A percentile compares a stretch with the other conserved stretches of the same genome.
Evolutionary conservation across 2,329 filamentous ascomycete species (phyloP).

Genomic region (Incumbomyces delicatus): DNA sequence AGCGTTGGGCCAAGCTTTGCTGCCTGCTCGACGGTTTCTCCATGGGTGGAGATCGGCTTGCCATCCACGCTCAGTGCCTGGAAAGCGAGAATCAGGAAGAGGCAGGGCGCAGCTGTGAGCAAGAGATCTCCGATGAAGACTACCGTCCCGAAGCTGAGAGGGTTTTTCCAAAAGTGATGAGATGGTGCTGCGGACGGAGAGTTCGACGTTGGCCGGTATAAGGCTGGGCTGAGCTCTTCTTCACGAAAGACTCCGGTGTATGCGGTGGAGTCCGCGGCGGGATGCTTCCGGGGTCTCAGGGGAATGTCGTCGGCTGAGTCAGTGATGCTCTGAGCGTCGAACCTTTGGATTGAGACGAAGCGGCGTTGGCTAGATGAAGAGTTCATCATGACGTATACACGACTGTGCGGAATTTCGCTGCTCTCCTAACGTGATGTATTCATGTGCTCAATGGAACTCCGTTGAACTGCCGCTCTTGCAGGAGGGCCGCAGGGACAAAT

Average conservation of each 20-base stretch:
- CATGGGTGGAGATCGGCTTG: background rate
- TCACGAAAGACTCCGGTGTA: background rate
- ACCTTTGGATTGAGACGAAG: background rate
- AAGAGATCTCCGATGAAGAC: slow-evolving; percentile 7
- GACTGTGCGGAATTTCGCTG: no score
- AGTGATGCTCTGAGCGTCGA: slow-evolving; percentile 1
- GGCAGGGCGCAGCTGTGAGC: slow-evolving; percentile 1
- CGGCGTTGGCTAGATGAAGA: background rate
- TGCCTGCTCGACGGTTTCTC: slow-evolving; percentile 4
- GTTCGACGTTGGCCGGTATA: background rate
- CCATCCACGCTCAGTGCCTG: slow-evolving; percentile 4
- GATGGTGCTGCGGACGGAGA: background rate
- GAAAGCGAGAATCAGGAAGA: slow-evolving; percentile 8
- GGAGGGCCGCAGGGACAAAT: no score
- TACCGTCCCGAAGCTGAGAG: slow-evolving; percentile 2
- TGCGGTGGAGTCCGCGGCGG: background rate
- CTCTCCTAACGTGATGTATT: no score
- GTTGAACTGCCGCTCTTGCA: no score
- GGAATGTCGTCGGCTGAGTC: background rate
- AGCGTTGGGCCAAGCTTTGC: slow-evolving; percentile 11
- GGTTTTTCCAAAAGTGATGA: slow-evolving; percentile 7
- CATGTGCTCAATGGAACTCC: no score
- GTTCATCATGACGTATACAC: background rate
- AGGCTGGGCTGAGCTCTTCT: background rate
- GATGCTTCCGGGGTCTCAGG: background rate